Percentiles rank a stretch among this genome's conserved stretches.
Conservation (phyloP, 202 grass and related monocot species). For the Panicum virgatum region DNA sequence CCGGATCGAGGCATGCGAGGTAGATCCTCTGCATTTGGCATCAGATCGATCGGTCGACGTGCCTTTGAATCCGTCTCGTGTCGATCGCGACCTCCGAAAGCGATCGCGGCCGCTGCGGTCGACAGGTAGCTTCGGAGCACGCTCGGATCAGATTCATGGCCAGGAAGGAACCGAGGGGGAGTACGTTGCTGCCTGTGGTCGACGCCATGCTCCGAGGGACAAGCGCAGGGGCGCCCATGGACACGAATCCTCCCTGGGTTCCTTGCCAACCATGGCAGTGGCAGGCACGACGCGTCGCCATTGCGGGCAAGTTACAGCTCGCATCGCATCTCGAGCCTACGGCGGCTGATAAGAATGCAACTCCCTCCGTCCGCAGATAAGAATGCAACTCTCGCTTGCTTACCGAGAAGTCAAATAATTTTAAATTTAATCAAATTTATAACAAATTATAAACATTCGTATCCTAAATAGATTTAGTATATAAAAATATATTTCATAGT, state of each 20-base stretch:
- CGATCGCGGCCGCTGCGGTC: background rate
- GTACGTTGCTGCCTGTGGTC: background rate
- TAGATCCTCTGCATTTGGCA: conserved; percentile 10
- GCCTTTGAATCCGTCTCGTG: background rate
- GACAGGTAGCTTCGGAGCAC: too few relatives aligned
- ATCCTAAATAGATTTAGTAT: too few relatives aligned
- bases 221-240: conserved; percentile 16
- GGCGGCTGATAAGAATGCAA: too few relatives aligned
- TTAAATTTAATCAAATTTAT: too few relatives aligned
- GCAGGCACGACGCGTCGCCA: background rate
- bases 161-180: background rate
- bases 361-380: too few relatives aligned
- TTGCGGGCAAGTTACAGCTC: background rate
- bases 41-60: background rate
- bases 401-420: too few relatives aligned
- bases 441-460: too few relatives aligned
- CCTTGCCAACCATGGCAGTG: conserved; percentile 48
- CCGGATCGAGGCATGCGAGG: background rate
- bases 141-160: conserved; percentile 35
- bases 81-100: background rate
- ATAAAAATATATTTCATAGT: too few relatives aligned
- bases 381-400: too few relatives aligned
- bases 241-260: conserved; percentile 18
- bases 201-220: conserved; percentile 45
- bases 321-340: background rate